Evolutionary conservation across 2,329 filamentous ascomycete genomes (phyloP), one percentile per base, ranked within the genome.

Genomic region (Penicillium sp.): DNA sequence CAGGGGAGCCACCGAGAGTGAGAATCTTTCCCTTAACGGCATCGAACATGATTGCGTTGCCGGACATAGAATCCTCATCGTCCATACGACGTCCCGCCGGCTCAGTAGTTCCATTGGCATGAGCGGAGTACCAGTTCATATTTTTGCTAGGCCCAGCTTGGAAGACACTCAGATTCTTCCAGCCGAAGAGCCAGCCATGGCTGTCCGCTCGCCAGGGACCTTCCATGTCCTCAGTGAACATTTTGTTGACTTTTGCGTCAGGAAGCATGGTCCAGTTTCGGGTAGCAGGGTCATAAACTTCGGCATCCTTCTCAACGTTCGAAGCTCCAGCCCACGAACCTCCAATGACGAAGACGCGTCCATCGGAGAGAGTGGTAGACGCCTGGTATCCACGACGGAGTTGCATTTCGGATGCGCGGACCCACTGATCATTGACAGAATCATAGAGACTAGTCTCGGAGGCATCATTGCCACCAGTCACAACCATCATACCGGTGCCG

Each of bases 41-140:
- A 62, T 86, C 83, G 61, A 81, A 86, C 82, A 86, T 85, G 59
- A 82, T 76, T 5, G 79, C 78, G 47, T 78, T 79, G 13, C 82
- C 84, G 56, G 76, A 79, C 84, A 86, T 86, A 3, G 82, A 70
- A 59, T 84, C 77, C 11, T 75, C 68, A 31, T 78, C 77, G 8
- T 73, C 72, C 23, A 69, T 72, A 5, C 82, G 73, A 3, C 59
- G 70, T 0, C 82, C 82, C 1, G 81, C 82, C 10, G 66, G 23
- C 3, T 62, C 60, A 16, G 75, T 65, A 16, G 67, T 66, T 2
- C 83, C 83, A 33, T 67, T 68, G 6, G 77, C 78, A 1, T 63
- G 64, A 0, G 78, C 81, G 33, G 73, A 71, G 62, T 80, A 86
- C 84, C 84, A 87, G 64, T 86, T 79, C 79, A 84, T 84, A 1